Conservation (phyloP, 768 basidiomycete species). For the Panus rudis region DNA sequence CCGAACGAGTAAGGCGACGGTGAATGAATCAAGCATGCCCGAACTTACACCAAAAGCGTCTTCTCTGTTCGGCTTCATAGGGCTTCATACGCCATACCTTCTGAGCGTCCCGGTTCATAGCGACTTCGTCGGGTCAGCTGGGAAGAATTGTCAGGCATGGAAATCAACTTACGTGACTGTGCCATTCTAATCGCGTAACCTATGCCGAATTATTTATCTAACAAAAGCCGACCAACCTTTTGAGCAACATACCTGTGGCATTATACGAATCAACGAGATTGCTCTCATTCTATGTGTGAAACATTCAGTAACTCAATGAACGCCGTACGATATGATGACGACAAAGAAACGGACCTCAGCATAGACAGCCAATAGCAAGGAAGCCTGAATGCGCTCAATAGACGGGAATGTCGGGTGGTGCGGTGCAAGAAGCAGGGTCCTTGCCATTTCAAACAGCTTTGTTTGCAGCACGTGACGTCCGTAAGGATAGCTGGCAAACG, state of each 20-base stretch:
- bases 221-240: neutral
- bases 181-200: constrained; percentile 17
- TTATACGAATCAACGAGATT: constrained; percentile 3
- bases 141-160: neutral
- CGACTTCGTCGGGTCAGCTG: constrained; percentile 7
- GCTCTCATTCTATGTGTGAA: constrained; percentile 4
- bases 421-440: constrained; percentile 10
- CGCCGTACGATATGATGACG: neutral
- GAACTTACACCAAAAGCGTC: constrained; percentile 18
- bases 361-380: constrained; percentile 9
- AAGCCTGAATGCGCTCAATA: constrained; percentile 16
- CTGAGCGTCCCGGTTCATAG: constrained; percentile 17
- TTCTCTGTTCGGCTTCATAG: constrained; percentile 15
- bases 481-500: constrained; percentile 13
- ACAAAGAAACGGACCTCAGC: constrained; percentile 1
- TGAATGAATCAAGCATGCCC: neutral
- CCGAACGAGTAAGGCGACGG: neutral
- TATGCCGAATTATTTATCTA: neutral
- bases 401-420: constrained; percentile 10
- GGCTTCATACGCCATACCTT: constrained; percentile 16
- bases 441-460: constrained; percentile 13
- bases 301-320: neutral
- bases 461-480: constrained; percentile 15
- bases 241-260: constrained; percentile 1
- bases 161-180: constrained; percentile 14